Conservation (phyloP, 306 rosid species). For the Lathyrus aphaca region DNA sequence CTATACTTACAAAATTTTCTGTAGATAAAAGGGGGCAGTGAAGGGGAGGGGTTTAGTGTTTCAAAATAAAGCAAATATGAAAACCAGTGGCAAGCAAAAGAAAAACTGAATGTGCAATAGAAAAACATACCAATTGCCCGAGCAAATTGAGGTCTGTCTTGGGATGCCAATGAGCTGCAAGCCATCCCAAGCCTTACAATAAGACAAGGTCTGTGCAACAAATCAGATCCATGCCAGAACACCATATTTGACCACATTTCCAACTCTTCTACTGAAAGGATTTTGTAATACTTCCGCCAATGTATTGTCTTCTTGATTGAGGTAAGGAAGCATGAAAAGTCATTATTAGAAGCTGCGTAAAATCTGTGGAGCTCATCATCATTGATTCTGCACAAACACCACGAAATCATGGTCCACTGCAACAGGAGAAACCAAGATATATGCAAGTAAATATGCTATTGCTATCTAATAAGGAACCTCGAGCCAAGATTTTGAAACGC, state of each 20-base stretch:
- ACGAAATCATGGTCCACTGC: conserved; percentile 64
- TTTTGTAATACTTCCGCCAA: conserved; percentile 77
- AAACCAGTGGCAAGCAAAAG: conserved; percentile 24
- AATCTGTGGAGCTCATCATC: conserved; percentile 79
- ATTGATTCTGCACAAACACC: conserved; percentile 81
- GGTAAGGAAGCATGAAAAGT: conserved; percentile 64
- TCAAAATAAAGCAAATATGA: conserved; percentile 23
- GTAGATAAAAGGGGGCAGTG: conserved; percentile 16
- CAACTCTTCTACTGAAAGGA: conserved; percentile 74
- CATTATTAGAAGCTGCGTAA: conserved; percentile 65
- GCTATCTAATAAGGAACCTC: conserved; percentile 43
- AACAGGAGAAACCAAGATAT: conserved; percentile 57
- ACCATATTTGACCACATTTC: conserved; percentile 84
- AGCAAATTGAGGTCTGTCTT: conserved; percentile 73
- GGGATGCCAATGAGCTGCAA: conserved; percentile 58
- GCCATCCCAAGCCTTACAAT: conserved; percentile 82
- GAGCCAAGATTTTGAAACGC: conserved; percentile 39
- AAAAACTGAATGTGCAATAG: conserved; percentile 21
- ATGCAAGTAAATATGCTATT: conserved; percentile 48
- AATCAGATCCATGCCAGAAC: conserved; percentile 81
- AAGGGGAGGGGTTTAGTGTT: not conserved
- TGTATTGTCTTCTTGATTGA: conserved; percentile 80
- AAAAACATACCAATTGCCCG: conserved; percentile 79
- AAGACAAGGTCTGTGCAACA: conserved; percentile 72
- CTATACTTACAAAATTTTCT: conserved; percentile 15